Percentiles rank a stretch among this genome's conserved stretches.
Conservation (phyloP, 1,284 basidiomycete genomes). For the Fistulinella cinereoalba region DNA sequence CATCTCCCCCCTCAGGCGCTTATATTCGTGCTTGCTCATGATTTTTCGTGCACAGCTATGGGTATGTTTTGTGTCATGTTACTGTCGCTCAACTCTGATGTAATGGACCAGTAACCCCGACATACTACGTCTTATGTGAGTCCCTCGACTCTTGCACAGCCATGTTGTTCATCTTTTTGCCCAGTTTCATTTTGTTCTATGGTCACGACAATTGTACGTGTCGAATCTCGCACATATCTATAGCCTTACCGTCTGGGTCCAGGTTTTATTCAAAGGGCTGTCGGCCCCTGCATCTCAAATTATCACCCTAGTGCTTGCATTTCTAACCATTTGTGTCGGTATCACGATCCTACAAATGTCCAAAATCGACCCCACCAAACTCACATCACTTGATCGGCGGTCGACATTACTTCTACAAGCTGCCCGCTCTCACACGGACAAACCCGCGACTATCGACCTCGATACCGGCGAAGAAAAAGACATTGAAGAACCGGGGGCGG, state of each 20-base stretch:
- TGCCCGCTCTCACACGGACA: slow-evolving; percentile 61
- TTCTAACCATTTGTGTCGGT: slow-evolving; percentile 84
- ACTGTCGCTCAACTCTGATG: slow-evolving; percentile 10
- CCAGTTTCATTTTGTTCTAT: slow-evolving; percentile 70
- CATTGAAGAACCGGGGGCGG: slow-evolving; percentile 77
- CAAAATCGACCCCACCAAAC: slow-evolving; percentile 79
- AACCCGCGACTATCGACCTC: slow-evolving; percentile 24
- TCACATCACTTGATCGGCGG: slow-evolving; percentile 76
- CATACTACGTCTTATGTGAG: slow-evolving; percentile 83
- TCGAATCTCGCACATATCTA: slow-evolving; percentile 8
- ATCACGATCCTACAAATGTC: slow-evolving; percentile 96
- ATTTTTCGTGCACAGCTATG: slow-evolving; percentile 57
- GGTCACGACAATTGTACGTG: slow-evolving; percentile 73
- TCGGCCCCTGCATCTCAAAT: slow-evolving; percentile 74
- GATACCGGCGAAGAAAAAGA: slow-evolving; percentile 52
- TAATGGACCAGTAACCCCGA: slow-evolving; percentile 67
- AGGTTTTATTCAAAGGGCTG: slow-evolving; percentile 91
- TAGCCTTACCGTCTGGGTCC: slow-evolving; percentile 1
- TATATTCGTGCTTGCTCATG: slow-evolving; percentile 9
- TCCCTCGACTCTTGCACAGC: background rate
- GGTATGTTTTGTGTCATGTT: slow-evolving; percentile 43
- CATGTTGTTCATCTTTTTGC: slow-evolving; percentile 12
- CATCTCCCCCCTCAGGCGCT: slow-evolving; percentile 5
- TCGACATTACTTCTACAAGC: slow-evolving; percentile 85
- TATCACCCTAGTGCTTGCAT: slow-evolving; percentile 89